Percentiles rank a stretch among this genome's conserved stretches.
phyloP scores from a whole-genome alignment of 164 flowering plant species.

The Paratinospora sagittata region DNA sequence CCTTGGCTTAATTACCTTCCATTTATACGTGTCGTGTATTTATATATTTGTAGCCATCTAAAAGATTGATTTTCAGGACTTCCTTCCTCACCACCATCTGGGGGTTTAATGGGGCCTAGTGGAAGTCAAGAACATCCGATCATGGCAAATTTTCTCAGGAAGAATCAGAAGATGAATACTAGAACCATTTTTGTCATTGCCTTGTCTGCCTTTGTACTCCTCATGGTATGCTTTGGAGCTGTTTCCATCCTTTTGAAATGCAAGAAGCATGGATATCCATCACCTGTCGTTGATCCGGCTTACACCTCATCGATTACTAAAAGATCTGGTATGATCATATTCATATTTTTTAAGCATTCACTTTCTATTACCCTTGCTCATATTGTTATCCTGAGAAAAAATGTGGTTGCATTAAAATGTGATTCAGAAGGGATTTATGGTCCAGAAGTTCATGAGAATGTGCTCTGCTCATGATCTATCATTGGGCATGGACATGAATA shows the following conservation, averaged over 20 bases:
- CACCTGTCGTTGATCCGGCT: slow-evolving; percentile 72
- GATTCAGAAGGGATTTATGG: neutral
- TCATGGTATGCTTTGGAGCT: slow-evolving; percentile 56
- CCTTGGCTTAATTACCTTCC: neutral
- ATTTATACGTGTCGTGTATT: neutral
- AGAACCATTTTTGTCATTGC: slow-evolving; percentile 58
- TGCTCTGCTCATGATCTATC: neutral
- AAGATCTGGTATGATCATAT: slow-evolving; percentile 58
- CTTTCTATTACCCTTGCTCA: neutral
- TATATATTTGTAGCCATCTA: slow-evolving; percentile 10
- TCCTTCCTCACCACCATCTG: slow-evolving; percentile 57
- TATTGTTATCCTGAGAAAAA: neutral
- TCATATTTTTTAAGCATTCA: neutral
- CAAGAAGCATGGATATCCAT: slow-evolving; percentile 56
- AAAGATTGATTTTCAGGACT: slow-evolving; percentile 44
- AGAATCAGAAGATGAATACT: slow-evolving; percentile 48
- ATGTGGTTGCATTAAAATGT: slow-evolving; percentile 3
- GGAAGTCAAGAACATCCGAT: slow-evolving; percentile 56
- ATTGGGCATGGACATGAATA: neutral
- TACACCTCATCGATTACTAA: slow-evolving; percentile 57
- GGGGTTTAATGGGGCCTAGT: slow-evolving; percentile 35
- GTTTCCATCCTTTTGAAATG: slow-evolving; percentile 48
- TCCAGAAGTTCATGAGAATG: neutral
- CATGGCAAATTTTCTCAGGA: slow-evolving; percentile 54
- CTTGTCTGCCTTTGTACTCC: slow-evolving; percentile 63